These are phyloP conservation scores for Moesziomyces antarcticus DNA, from an alignment of 1,284 basidiomycete genomes.

Conservation along the genomic window DNA sequence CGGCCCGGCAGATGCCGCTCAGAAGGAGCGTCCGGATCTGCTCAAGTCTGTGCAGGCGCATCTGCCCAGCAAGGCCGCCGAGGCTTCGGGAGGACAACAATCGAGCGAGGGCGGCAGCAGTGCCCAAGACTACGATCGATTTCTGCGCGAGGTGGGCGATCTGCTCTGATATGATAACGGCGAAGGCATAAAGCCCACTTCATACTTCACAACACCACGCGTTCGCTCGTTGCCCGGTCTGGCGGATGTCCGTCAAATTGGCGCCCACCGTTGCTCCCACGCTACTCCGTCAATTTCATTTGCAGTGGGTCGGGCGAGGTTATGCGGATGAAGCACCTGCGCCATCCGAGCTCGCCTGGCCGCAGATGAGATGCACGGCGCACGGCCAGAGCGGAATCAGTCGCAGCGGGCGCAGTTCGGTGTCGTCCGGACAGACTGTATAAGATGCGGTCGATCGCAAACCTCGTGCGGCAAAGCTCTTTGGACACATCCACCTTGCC, in stretches of 20 bases:
- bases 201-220: not conserved
- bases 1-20: conserved; percentile 3
- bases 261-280: not conserved
- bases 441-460: conserved; percentile 4
- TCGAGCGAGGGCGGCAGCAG: not conserved
- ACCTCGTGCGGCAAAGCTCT: no score
- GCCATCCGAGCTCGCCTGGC: conserved; percentile 2
- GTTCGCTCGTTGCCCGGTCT: not conserved
- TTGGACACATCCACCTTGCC: no score
- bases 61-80: conserved; percentile 12
- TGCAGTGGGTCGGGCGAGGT: not conserved
- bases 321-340: conserved; percentile 5
- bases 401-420: not conserved
- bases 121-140: conserved; percentile 39
- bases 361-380: conserved; percentile 1
- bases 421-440: not conserved
- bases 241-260: not conserved
- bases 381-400: not conserved
- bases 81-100: not conserved
- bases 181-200: not conserved
- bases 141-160: conserved; percentile 44
- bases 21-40: conserved; percentile 25
- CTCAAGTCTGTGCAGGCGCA: conserved; percentile 32
- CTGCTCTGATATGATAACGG: conserved; percentile 18
- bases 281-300: not conserved